A percentile compares a stretch with the other conserved stretches of the same genome.
Conservation (phyloP, 2,329 filamentous ascomycete genomes). For the Keithomyces neogunnii region DNA sequence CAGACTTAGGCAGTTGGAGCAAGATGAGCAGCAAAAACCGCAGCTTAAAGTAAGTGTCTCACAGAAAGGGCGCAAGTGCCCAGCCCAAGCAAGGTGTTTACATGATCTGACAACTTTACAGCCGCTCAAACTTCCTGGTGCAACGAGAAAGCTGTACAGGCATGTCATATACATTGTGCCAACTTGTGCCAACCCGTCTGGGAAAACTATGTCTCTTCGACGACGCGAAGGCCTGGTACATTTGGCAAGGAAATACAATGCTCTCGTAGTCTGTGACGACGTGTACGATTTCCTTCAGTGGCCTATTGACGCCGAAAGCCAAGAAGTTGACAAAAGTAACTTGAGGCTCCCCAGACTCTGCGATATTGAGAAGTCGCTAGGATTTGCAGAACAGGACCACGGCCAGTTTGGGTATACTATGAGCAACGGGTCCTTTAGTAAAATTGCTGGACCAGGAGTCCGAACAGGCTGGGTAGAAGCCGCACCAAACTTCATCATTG, state of each 20-base stretch:
- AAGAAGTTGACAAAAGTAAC: conserved; percentile 4
- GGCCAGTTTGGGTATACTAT: conserved; percentile 64
- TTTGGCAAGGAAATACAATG: conserved; percentile 72
- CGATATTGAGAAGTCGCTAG: conserved; percentile 64
- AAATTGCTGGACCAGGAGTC: conserved; percentile 73
- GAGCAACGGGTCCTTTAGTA: conserved; percentile 86
- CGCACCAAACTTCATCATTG: conserved; percentile 43
- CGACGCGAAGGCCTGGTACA: conserved; percentile 61
- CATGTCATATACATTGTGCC: conserved; percentile 86
- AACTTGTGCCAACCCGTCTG: conserved; percentile 82
- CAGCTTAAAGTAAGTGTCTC: conserved; percentile 1
- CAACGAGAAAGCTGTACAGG: conserved; percentile 69
- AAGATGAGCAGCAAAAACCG: conserved; percentile 12
- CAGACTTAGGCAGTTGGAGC: conserved; percentile 21
- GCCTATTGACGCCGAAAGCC: conserved; percentile 36
- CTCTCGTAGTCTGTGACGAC: conserved; percentile 80
- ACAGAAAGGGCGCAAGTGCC: background rate
- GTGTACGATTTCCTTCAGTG: conserved; percentile 92
- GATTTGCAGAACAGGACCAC: conserved; percentile 27
- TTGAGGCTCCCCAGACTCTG: conserved; percentile 66
- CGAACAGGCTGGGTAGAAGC: conserved; percentile 86
- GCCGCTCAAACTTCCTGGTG: conserved; percentile 45
- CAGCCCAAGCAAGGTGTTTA: background rate
- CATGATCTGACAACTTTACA: conserved; percentile 8
- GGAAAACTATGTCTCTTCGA: conserved; percentile 66